A percentile compares a stretch with the other conserved stretches of the same genome.
phyloP scores from a whole-genome alignment of 768 basidiomycete species.

The Suillus americanus region DNA sequence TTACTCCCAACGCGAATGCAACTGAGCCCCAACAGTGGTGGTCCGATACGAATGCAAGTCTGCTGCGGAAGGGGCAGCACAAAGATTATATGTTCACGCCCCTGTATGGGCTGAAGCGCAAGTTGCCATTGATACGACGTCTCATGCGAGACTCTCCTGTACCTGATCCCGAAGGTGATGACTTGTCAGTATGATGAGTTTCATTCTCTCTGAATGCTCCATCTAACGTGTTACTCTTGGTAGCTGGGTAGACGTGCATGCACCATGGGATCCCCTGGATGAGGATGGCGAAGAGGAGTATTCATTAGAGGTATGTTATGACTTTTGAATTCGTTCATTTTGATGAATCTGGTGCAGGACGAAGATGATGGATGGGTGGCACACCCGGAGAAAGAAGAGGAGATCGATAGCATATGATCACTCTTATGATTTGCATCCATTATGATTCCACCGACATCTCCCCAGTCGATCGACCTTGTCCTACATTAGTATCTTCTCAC shows the following conservation, averaged over 20 bases:
- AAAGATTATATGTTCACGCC: conserved; percentile 12
- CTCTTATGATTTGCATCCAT: neutral
- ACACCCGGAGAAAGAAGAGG: neutral
- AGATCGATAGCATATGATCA: neutral
- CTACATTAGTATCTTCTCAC: neutral
- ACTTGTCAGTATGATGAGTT: conserved; percentile 7
- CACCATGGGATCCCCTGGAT: conserved; percentile 20
- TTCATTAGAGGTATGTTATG: neutral
- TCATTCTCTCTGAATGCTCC: neutral
- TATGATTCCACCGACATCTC: neutral
- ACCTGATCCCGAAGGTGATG: neutral
- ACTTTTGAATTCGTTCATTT: neutral
- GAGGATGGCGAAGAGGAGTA: conserved; percentile 17
- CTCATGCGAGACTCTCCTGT: conserved; percentile 10
- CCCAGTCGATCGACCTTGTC: neutral
- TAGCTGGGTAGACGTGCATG: conserved; percentile 20
- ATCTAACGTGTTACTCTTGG: neutral
- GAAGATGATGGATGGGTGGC: neutral
- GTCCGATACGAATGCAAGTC: conserved; percentile 1
- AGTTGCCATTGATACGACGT: neutral
- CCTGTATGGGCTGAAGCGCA: conserved; percentile 13
- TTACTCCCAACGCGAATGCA: conserved; percentile 1
- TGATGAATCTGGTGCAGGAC: neutral
- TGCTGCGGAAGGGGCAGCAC: conserved; percentile 4
- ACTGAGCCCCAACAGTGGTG: neutral